Percentiles rank a stretch among this genome's conserved stretches.
Evolutionary conservation across 75 land plant species (phyloP).

Genomic region (Pseudotsuga menziesii): DNA sequence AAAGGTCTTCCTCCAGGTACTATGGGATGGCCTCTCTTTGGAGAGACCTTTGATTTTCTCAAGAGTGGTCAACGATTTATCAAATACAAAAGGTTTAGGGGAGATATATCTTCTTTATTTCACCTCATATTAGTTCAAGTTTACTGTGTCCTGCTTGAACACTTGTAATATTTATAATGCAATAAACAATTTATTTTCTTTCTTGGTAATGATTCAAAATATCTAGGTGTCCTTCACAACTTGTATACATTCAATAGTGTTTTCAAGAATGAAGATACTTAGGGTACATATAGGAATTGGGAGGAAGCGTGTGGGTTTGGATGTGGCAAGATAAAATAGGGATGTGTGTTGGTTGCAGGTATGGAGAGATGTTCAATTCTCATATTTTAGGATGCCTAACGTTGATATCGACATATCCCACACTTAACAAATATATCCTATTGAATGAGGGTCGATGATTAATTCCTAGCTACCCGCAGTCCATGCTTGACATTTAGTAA

Average conservation of each 20-base stretch:
- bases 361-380: constrained; percentile 54
- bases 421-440: constrained; percentile 56
- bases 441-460: constrained; percentile 56
- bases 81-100: constrained; percentile 48
- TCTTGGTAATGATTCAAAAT: background rate
- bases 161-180: background rate
- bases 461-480: constrained; percentile 67
- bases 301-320: too few species aligned
- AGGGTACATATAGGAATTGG: too few species aligned
- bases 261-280: too few species aligned
- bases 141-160: background rate
- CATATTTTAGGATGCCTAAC: constrained; percentile 62
- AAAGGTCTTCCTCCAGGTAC: constrained; percentile 75
- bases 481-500: constrained; percentile 57
- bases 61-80: constrained; percentile 55
- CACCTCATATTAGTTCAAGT: background rate
- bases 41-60: constrained; percentile 62
- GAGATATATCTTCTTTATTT: background rate
- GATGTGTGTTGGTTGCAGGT: constrained; percentile 23
- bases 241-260: too few species aligned
- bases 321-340: too few species aligned
- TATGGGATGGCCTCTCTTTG: constrained; percentile 83
- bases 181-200: too few species aligned
- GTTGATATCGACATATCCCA: constrained; percentile 63
- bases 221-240: too few species aligned